A percentile compares a stretch with the other conserved stretches of the same genome.
Evolutionary conservation across 129 eudicot species (phyloP).

Genomic region (Escallonia rubra): DNA sequence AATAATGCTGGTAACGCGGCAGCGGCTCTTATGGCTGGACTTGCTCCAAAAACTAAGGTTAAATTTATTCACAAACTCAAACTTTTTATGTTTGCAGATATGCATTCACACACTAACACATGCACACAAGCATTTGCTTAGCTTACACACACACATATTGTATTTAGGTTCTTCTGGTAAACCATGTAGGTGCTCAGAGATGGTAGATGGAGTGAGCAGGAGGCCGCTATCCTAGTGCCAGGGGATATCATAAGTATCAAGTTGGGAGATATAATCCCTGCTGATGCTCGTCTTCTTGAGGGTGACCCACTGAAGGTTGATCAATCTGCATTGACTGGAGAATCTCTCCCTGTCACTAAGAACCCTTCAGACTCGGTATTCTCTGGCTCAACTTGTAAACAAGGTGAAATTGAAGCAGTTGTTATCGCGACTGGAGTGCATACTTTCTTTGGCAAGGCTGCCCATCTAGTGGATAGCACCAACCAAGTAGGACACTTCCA

Average conservation of each 20-base stretch:
- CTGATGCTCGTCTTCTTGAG: constrained; percentile 79
- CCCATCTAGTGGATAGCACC: constrained; percentile 78
- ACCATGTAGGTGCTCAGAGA: constrained; percentile 55
- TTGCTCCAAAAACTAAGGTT: constrained; percentile 83
- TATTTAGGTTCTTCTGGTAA: background rate
- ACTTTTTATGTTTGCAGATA: background rate
- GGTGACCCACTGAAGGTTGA: constrained; percentile 75
- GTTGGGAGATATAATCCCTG: constrained; percentile 71
- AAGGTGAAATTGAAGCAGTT: constrained; percentile 78
- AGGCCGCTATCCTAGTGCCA: constrained; percentile 72
- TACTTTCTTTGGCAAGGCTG: constrained; percentile 81
- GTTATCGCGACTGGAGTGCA: constrained; percentile 82
- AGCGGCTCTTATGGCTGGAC: constrained; percentile 81
- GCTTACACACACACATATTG: no score
- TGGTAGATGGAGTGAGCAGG: constrained; percentile 73
- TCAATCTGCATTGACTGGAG: constrained; percentile 80
- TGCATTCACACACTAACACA: background rate
- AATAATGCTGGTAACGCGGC: constrained; percentile 83
- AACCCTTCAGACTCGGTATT: constrained; percentile 63
- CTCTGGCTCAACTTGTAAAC: constrained; percentile 80
- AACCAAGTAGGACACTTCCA: constrained; percentile 84
- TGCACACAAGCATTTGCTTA: background rate
- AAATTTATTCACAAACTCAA: background rate
- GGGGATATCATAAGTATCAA: constrained; percentile 74
- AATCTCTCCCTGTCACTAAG: constrained; percentile 66